Evolutionary conservation across 176 grass and related monocot species (phyloP).

Genomic region (Oropetium thomaeum): DNA sequence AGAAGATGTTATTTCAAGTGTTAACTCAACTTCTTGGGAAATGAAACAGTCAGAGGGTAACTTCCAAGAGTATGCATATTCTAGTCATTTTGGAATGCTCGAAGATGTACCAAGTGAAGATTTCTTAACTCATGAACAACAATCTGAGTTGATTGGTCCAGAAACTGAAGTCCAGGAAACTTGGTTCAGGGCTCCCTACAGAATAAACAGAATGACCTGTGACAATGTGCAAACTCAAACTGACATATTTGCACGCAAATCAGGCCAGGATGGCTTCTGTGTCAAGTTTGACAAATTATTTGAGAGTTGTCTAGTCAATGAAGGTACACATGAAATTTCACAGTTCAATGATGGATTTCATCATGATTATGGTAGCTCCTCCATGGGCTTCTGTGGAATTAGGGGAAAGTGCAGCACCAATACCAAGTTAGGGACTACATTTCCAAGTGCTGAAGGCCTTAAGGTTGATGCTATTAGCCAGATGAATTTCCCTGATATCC

Average conservation of each 20-base stretch:
- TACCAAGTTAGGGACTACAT: conserved; percentile 20
- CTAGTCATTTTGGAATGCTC: conserved; percentile 28
- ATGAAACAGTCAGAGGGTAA: conserved; percentile 27
- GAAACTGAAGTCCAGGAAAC: conserved; percentile 36
- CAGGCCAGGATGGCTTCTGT: conserved; percentile 35
- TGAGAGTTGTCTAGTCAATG: conserved; percentile 33
- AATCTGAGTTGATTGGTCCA: conserved; percentile 27
- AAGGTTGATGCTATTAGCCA: conserved; percentile 19
- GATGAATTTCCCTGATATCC: conserved; percentile 35
- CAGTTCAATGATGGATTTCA: conserved; percentile 33
- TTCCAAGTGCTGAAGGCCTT: conserved; percentile 31
- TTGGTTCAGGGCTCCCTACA: conserved; percentile 36
- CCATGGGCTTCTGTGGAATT: conserved; percentile 22
- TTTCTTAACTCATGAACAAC: conserved; percentile 16
- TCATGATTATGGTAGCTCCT: conserved; percentile 39
- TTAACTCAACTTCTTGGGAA: conserved; percentile 35
- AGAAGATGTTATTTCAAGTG: conserved; percentile 39
- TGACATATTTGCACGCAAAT: conserved; percentile 16
- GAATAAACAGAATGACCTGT: conserved; percentile 30
- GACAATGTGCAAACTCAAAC: conserved; percentile 46
- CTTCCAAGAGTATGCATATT: conserved; percentile 38
- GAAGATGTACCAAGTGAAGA: conserved; percentile 28
- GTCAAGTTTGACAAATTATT: conserved; percentile 39
- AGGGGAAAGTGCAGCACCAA: conserved; percentile 43
- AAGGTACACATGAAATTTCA: conserved; percentile 31